A percentile compares a stretch with the other conserved stretches of the same genome.
These are phyloP conservation scores for Agapanthus africanus DNA, from an alignment of 106 monocot genomes.

Conservation along the genomic window DNA sequence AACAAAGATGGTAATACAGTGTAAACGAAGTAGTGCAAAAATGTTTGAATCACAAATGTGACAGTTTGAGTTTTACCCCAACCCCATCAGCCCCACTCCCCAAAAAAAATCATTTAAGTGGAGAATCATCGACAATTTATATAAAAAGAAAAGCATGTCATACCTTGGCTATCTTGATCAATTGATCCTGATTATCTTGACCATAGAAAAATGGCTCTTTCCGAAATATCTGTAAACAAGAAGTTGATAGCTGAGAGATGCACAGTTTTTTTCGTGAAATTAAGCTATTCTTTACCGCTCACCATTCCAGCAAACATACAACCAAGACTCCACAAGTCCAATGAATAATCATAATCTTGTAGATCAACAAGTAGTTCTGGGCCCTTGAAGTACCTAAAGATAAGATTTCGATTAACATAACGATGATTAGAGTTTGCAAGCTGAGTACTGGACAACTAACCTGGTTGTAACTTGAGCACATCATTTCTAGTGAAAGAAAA, in stretches of 20 bases:
- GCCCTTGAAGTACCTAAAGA: constrained; percentile 76
- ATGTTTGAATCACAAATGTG: no score
- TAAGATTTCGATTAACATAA: constrained; percentile 1
- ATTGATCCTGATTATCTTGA: constrained; percentile 76
- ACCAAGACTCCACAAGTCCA: constrained; percentile 93
- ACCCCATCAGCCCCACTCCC: not conserved
- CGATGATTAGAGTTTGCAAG: not conserved
- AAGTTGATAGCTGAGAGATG: constrained; percentile 3
- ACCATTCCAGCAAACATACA: constrained; percentile 99
- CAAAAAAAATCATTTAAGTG: not conserved
- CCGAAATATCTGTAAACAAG: constrained; percentile 55
- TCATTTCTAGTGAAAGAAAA: no score
- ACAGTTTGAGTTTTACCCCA: not conserved
- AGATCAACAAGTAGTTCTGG: constrained; percentile 91
- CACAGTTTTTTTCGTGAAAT: not conserved
- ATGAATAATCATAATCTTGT: constrained; percentile 94
- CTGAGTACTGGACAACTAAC: not conserved
- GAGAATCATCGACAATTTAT: not conserved
- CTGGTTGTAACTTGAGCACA: not conserved
- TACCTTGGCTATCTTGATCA: constrained; percentile 93
- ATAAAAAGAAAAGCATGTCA: not conserved
- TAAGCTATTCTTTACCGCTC: not conserved
- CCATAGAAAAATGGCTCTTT: constrained; percentile 88
- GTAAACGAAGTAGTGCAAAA: not conserved
- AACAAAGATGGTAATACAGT: not conserved